phyloP scores from a whole-genome alignment of 1,284 basidiomycete species.

The Rhodofomes roseus region DNA sequence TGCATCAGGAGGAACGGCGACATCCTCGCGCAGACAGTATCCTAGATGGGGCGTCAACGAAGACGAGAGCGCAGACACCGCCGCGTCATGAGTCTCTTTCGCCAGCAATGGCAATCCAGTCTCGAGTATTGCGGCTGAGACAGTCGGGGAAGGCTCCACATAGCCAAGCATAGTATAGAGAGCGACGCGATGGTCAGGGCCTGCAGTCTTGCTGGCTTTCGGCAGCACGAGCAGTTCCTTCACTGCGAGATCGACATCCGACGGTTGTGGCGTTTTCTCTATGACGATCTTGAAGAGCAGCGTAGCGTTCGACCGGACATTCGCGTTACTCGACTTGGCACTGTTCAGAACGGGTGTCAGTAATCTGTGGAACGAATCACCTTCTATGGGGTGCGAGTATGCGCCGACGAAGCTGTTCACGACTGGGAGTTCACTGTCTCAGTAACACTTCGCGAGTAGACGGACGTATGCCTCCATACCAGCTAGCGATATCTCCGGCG shows the following conservation, averaged over 20 bases:
- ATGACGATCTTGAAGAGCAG: constrained; percentile 60
- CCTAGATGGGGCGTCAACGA: constrained; percentile 60
- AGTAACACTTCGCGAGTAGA: not conserved
- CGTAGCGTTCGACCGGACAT: constrained; percentile 58
- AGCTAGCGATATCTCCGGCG: constrained; percentile 66
- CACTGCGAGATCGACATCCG: constrained; percentile 43
- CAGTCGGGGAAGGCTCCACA: constrained; percentile 46
- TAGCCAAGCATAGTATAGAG: constrained; percentile 74
- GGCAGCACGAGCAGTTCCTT: constrained; percentile 71
- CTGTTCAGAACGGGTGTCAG: constrained; percentile 64
- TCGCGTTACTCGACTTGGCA: constrained; percentile 74
- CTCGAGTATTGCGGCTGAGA: constrained; percentile 55
- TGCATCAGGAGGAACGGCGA: constrained; percentile 41
- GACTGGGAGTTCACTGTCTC: constrained; percentile 32
- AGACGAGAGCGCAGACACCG: constrained; percentile 49
- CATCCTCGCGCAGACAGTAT: constrained; percentile 43
- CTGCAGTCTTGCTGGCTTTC: constrained; percentile 79
- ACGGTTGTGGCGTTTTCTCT: constrained; percentile 27
- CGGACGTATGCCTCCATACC: constrained; percentile 42
- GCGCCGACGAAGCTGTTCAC: constrained; percentile 52
- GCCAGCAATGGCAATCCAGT: constrained; percentile 56
- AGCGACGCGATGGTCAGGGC: constrained; percentile 81
- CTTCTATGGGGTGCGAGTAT: constrained; percentile 52
- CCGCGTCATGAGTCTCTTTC: constrained; percentile 77
- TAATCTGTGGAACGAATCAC: constrained; percentile 57